A percentile compares a stretch with the other conserved stretches of the same genome.
These are phyloP conservation scores for Neopestalotiopsis rosae DNA, from an alignment of 2,329 filamentous ascomycete genomes.

Conservation along the genomic window DNA sequence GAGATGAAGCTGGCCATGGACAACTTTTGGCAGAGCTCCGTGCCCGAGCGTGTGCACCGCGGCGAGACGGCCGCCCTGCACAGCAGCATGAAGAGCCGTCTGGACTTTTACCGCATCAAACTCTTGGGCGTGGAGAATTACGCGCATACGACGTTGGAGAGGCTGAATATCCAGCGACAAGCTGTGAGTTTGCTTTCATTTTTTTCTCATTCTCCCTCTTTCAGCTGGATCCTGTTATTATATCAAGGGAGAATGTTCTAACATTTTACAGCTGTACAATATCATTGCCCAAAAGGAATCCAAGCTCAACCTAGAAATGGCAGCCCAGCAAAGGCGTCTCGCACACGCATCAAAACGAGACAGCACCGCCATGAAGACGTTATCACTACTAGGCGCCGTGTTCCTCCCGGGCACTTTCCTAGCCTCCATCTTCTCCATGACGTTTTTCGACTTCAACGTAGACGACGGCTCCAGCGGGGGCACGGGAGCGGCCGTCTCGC, in stretches of 20 bases:
- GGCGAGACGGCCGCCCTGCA: slow-evolving; percentile 44
- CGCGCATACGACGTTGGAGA: slow-evolving; percentile 64
- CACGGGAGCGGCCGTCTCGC: slow-evolving; percentile 50
- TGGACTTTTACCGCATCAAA: slow-evolving; percentile 67
- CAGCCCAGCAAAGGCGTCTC: slow-evolving; percentile 63
- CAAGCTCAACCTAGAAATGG: slow-evolving; percentile 67
- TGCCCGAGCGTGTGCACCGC: neutral
- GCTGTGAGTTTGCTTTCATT: slow-evolving; percentile 49
- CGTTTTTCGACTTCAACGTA: slow-evolving; percentile 67
- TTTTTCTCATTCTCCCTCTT: no score
- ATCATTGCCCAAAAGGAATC: slow-evolving; percentile 70
- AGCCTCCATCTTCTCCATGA: slow-evolving; percentile 69
- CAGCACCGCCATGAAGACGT: slow-evolving; percentile 69
- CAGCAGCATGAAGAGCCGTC: slow-evolving; percentile 54
- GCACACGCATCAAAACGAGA: slow-evolving; percentile 66
- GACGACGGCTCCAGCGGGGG: slow-evolving; percentile 39
- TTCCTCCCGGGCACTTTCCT: slow-evolving; percentile 69
- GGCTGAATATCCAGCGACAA: slow-evolving; percentile 65
- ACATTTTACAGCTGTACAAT: slow-evolving; percentile 59
- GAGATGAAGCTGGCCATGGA: slow-evolving; percentile 56
- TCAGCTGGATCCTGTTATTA: neutral
- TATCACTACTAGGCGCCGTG: slow-evolving; percentile 67
- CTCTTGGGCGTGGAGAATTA: slow-evolving; percentile 67
- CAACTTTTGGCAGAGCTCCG: slow-evolving; percentile 40
- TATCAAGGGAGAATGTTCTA: neutral